phyloP scores from a whole-genome alignment of 1,139 yeast genomes.

The Groenewaldozyma auringiensis region DNA sequence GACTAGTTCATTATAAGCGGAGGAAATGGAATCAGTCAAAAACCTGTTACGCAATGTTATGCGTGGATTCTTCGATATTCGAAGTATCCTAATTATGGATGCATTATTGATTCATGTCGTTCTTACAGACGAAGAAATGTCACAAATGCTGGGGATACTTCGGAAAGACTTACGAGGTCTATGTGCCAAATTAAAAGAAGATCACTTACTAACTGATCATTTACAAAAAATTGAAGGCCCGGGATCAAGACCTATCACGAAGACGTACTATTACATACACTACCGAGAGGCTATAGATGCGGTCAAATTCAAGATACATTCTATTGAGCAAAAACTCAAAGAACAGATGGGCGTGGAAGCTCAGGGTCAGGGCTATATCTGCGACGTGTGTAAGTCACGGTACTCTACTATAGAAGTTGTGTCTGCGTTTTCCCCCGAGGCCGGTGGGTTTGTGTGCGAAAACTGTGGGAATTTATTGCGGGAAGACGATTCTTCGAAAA shows the following conservation, averaged over 20 bases:
- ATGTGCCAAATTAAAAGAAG: conserved; percentile 77
- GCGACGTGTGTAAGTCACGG: conserved; percentile 77
- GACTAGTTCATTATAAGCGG: no score
- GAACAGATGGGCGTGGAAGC: conserved; percentile 72
- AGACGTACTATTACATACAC: conserved; percentile 82
- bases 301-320: conserved; percentile 92
- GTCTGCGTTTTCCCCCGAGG: conserved; percentile 68
- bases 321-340: conserved; percentile 68
- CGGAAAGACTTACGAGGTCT: conserved; percentile 72
- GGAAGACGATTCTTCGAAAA: conserved; percentile 85
- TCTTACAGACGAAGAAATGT: conserved; percentile 87
- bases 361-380: conserved; percentile 88
- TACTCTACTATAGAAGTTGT: conserved; percentile 86
- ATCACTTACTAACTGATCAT: conserved; percentile 40
- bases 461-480: conserved; percentile 66
- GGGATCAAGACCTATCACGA: conserved; percentile 58
- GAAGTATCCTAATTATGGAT: conserved; percentile 78
- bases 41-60: conserved; percentile 51
- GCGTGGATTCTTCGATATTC: conserved; percentile 79
- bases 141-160: conserved; percentile 71
- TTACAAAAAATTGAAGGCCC: conserved; percentile 77
- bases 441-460: conserved; percentile 75
- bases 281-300: conserved; percentile 92
- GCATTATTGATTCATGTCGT: conserved; percentile 89
- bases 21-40: conserved; percentile 35